These are phyloP conservation scores for Zizania palustris DNA, from an alignment of 202 grass and related monocot genomes.

Conservation along the genomic window DNA sequence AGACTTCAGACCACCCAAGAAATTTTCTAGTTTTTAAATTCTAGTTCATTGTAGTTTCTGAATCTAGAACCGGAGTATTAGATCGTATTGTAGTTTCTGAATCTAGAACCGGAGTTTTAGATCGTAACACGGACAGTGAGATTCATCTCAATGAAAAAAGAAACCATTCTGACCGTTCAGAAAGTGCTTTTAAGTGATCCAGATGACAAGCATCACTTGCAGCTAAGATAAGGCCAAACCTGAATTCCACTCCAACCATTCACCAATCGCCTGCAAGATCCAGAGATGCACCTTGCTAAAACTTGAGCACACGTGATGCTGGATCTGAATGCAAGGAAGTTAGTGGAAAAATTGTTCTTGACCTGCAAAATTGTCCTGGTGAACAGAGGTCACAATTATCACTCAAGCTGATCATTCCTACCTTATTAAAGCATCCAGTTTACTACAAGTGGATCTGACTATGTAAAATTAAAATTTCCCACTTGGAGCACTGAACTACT, in stretches of 20 bases:
- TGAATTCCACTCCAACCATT: not conserved
- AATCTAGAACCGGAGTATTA: too few species aligned
- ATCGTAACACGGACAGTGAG: too few species aligned
- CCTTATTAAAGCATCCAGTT: not conserved
- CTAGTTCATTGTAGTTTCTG: too few species aligned
- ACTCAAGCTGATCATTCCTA: not conserved
- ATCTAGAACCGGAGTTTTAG: too few species aligned
- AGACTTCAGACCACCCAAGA: conserved; percentile 18
- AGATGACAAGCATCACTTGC: conserved; percentile 2
- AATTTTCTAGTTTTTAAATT: too few species aligned
- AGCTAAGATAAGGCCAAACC: conserved; percentile 37
- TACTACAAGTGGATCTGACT: not conserved
- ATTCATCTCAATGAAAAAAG: not conserved
- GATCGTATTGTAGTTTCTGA: too few species aligned
- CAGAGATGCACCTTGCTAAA: not conserved
- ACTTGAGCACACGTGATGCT: conserved; percentile 9
- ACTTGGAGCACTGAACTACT: too few species aligned
- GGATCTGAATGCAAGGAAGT: conserved; percentile 29
- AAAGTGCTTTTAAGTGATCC: not conserved
- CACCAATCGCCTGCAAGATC: conserved; percentile 1
- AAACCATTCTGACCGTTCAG: not conserved
- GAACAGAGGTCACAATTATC: not conserved
- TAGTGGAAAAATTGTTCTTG: not conserved
- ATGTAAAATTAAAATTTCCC: too few species aligned
- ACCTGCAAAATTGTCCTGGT: not conserved